A percentile compares a stretch with the other conserved stretches of the same genome.
phyloP scores from a whole-genome alignment of 1,139 yeast genomes.

The Diutina rugosa region DNA sequence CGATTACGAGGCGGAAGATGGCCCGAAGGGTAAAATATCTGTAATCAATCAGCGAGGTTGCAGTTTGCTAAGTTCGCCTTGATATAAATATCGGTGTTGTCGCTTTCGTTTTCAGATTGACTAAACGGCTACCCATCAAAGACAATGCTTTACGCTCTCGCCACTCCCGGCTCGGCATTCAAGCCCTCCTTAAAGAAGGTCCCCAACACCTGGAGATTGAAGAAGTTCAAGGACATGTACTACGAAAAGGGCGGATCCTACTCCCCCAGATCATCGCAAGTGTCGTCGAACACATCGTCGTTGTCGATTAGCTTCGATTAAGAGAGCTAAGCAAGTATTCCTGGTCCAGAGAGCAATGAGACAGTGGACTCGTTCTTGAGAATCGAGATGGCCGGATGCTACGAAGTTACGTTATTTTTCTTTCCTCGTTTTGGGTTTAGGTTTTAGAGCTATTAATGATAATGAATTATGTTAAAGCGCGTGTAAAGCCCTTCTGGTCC shows the following conservation, averaged over 20 bases:
- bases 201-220: constrained; percentile 23
- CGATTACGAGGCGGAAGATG: not conserved
- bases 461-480: not conserved
- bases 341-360: not conserved
- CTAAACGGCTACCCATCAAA: not conserved
- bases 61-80: not conserved
- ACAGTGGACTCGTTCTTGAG: not conserved
- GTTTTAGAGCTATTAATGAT: not conserved
- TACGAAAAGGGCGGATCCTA: constrained; percentile 1
- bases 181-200: constrained; percentile 24
- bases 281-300: not conserved
- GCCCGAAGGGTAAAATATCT: not conserved
- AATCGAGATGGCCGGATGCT: not conserved
- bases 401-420: not conserved
- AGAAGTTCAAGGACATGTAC: constrained; percentile 19
- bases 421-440: not conserved
- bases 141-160: constrained; percentile 22
- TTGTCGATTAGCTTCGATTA: constrained; percentile 1
- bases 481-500: not conserved
- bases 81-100: not conserved
- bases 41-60: not conserved
- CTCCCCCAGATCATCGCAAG: not conserved
- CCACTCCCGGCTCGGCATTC: constrained; percentile 29
- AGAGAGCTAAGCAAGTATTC: not conserved
- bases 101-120: not conserved